Base-by-base conservation (phyloP, 495 filamentous ascomycete genomes). In the Paragyromitra xinjiangensis region DNA sequence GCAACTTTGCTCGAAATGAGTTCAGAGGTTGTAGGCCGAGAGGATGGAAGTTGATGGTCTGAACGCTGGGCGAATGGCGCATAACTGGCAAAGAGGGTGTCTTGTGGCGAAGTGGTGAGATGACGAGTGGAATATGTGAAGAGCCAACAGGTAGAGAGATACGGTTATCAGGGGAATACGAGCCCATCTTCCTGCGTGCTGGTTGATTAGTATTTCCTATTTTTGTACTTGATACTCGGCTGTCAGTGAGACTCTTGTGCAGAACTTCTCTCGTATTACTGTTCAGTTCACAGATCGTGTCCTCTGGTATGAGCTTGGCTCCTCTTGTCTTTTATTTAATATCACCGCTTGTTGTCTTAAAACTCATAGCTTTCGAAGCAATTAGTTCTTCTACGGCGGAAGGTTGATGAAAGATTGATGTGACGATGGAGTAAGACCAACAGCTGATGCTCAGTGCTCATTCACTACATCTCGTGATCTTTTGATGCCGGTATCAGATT, bases 11-110 rank as follows among this genome's bases (percentile, higher is more conserved):
- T 56, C 74, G 64, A 22, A 77, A 77, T 8, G 69, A 37, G 19
- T 73, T 73, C 6, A 77, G 59, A 7, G 74, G 69, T 6, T 77
- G 74, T 24, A 77, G 61, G 3, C 74, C 74, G 1, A 77, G 69
- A 12, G 74, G 74, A 34, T 77, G 68, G 19, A 77, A 77, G 40
- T 77, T 77, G 16, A 77, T 50, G 14, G 69, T 67, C 16, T 77
- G 74, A 3, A 73, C 50, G 11, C 53, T 65, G n/a, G 74, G 74
- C 9, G 74, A 73, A n/a, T 74, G 51, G n/a, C 69, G 69, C 40
- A 77, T 58, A 1, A 58, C 40, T 12, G 74, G 74, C 1, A 77
- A 50, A 51, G 74, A 77, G 14, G 74, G 74, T 9, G 69, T 73
- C 44, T 77, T 73, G 34, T 77, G 74, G 1, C 74, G 70, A 40